Percentiles rank a stretch among this genome's conserved stretches.
Evolutionary conservation across 257 asterid genomes (phyloP).

Genomic region (Solanum sparsipilum): DNA sequence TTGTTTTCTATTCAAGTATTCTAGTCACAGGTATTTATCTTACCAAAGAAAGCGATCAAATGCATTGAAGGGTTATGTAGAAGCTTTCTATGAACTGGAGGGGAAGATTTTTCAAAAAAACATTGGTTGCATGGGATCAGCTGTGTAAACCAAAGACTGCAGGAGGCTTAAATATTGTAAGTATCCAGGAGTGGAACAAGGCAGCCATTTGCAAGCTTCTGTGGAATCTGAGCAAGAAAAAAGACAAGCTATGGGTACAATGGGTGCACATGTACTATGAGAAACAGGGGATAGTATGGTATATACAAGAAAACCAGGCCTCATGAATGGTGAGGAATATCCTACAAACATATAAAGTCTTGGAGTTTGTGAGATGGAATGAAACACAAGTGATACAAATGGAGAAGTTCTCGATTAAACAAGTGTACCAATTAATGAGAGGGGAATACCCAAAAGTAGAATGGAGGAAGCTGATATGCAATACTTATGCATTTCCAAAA

Average conservation of each 20-base stretch:
- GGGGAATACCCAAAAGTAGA: too few species aligned
- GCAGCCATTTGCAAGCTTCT: background rate
- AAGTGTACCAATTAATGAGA: too few species aligned
- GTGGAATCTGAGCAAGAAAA: background rate
- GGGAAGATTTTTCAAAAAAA: background rate
- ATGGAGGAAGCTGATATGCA: too few species aligned
- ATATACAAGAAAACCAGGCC: background rate
- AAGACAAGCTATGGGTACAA: background rate
- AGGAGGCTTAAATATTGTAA: background rate
- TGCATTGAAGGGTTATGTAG: background rate
- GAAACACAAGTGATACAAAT: too few species aligned
- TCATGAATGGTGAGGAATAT: background rate
- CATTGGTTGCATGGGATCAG: background rate
- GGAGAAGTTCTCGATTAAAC: too few species aligned
- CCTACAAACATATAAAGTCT: background rate
- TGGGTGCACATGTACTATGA: background rate
- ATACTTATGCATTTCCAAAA: too few species aligned
- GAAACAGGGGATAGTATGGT: background rate
- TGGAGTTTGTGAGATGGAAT: background rate
- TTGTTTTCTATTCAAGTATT: background rate
- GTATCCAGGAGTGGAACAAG: background rate
- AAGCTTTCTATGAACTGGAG: background rate
- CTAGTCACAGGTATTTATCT: background rate
- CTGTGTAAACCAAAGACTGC: background rate
- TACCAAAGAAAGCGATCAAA: background rate